A percentile compares a stretch with the other conserved stretches of the same genome.
These are phyloP conservation scores for Pseudozyma sp. DNA, from an alignment of 1,284 basidiomycete genomes.

Conservation along the genomic window DNA sequence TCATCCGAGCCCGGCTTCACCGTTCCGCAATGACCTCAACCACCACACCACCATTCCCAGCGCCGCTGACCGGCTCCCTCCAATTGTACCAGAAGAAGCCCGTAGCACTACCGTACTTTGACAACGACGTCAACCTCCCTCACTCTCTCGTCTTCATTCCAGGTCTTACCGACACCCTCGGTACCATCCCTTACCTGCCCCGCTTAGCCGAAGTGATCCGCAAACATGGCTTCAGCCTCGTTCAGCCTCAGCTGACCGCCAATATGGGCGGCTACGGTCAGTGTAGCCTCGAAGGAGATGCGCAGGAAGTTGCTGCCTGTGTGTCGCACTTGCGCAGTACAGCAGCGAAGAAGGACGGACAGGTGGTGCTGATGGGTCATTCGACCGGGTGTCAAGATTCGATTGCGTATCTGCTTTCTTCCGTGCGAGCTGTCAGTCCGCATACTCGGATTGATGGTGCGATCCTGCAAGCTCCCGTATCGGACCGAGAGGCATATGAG, in stretches of 20 bases:
- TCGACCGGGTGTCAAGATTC: slow-evolving; percentile 66
- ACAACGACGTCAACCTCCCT: slow-evolving; percentile 42
- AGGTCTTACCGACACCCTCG: slow-evolving; percentile 62
- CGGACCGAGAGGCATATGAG: slow-evolving; percentile 61
- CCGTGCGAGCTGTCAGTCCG: neutral
- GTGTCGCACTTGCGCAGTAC: slow-evolving; percentile 40
- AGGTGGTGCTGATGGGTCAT: slow-evolving; percentile 64
- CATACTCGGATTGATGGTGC: slow-evolving; percentile 48
- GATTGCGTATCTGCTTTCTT: slow-evolving; percentile 48
- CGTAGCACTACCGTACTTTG: slow-evolving; percentile 53
- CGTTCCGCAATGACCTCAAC: slow-evolving; percentile 1
- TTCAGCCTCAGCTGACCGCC: slow-evolving; percentile 56
- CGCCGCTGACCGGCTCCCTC: slow-evolving; percentile 30
- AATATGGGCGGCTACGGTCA: slow-evolving; percentile 62
- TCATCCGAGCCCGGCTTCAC: too few species aligned
- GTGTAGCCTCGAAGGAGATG: slow-evolving; percentile 61
- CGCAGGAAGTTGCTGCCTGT: slow-evolving; percentile 55
- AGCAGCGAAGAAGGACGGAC: slow-evolving; percentile 24
- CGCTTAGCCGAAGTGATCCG: slow-evolving; percentile 31
- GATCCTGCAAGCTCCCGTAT: slow-evolving; percentile 65
- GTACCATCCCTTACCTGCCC: slow-evolving; percentile 56
- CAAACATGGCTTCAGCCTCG: slow-evolving; percentile 46
- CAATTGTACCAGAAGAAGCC: slow-evolving; percentile 51
- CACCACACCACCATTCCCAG: slow-evolving; percentile 5
- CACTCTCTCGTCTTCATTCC: slow-evolving; percentile 58